Percentiles rank a stretch among this genome's conserved stretches.
phyloP scores from a whole-genome alignment of 2,329 filamentous ascomycete genomes.

The Pseudogymnoascus sp. region DNA sequence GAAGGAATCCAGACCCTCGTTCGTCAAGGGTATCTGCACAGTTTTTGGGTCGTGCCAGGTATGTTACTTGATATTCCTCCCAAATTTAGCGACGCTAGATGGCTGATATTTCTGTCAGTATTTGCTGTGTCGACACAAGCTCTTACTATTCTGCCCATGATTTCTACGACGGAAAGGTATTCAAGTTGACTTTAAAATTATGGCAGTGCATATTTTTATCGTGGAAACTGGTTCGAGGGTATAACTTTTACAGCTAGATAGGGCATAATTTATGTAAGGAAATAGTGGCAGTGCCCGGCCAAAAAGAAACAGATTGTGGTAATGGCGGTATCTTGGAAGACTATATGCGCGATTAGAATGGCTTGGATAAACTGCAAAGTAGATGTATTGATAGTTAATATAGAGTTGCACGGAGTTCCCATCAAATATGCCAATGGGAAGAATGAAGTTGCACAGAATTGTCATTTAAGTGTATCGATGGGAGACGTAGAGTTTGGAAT shows the following conservation, averaged over 20 bases:
- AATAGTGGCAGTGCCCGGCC: background rate
- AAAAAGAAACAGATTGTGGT: background rate
- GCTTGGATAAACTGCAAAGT: background rate
- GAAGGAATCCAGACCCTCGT: slow-evolving; percentile 10
- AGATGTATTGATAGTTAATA: background rate
- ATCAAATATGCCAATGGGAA: background rate
- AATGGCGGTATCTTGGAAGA: background rate
- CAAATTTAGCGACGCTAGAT: background rate
- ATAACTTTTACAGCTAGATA: background rate
- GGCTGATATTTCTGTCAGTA: slow-evolving; percentile 9
- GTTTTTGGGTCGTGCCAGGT: slow-evolving; percentile 18
- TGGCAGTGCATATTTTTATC: background rate
- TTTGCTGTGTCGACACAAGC: slow-evolving; percentile 11
- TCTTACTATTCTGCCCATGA: slow-evolving; percentile 15
- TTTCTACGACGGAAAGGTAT: slow-evolving; percentile 14
- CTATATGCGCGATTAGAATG: background rate
- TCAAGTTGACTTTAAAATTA: slow-evolving; percentile 1
- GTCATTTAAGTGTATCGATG: too few relatives aligned
- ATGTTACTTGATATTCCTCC: slow-evolving; percentile 8
- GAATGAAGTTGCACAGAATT: background rate
- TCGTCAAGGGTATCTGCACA: slow-evolving; percentile 13
- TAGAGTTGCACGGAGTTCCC: background rate
- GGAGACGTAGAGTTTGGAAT: too few relatives aligned
- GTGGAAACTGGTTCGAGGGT: background rate
- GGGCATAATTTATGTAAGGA: background rate